Evolutionary conservation across 371 early-diverging fungal species (phyloP).

Genomic region (Mortierella sp.): DNA sequence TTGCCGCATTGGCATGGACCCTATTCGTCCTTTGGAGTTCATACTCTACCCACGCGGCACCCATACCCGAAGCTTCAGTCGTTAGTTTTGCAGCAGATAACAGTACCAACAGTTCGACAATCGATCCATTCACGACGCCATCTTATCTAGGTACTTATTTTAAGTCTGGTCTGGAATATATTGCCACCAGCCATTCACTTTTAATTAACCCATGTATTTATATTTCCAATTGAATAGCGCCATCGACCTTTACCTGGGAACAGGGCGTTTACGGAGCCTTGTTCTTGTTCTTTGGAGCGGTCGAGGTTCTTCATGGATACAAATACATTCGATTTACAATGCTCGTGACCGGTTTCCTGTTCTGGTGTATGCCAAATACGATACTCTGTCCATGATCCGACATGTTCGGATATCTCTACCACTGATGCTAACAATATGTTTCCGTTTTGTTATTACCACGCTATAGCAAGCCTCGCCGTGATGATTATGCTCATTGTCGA

Average conservation of each 20-base stretch:
- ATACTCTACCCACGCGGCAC: constrained; percentile 12
- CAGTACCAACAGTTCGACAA: constrained; percentile 3
- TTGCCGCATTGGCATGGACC: constrained; percentile 13
- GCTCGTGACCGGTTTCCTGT: constrained; percentile 54
- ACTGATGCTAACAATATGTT: not conserved
- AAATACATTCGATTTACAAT: constrained; percentile 59
- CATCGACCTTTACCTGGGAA: constrained; percentile 52
- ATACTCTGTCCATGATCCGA: not conserved
- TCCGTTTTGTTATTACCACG: not conserved
- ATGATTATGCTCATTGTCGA: constrained; percentile 53
- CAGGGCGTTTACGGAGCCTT: constrained; percentile 53
- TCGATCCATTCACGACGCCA: constrained; percentile 44
- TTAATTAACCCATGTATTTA: not conserved
- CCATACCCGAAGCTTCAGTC: constrained; percentile 15
- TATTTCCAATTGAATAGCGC: constrained; percentile 14
- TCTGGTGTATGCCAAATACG: constrained; percentile 47
- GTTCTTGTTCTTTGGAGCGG: constrained; percentile 42
- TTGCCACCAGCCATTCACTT: not conserved
- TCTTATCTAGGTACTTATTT: constrained; percentile 27
- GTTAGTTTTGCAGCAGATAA: not conserved
- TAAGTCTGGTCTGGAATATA: not conserved
- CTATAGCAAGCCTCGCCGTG: constrained; percentile 52
- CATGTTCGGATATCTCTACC: not conserved
- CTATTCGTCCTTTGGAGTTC: constrained; percentile 13
- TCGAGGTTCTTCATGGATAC: constrained; percentile 58